These are phyloP conservation scores for Moesziomyces globuligerus DNA, from an alignment of 1,284 basidiomycete species.

Conservation along the genomic window DNA sequence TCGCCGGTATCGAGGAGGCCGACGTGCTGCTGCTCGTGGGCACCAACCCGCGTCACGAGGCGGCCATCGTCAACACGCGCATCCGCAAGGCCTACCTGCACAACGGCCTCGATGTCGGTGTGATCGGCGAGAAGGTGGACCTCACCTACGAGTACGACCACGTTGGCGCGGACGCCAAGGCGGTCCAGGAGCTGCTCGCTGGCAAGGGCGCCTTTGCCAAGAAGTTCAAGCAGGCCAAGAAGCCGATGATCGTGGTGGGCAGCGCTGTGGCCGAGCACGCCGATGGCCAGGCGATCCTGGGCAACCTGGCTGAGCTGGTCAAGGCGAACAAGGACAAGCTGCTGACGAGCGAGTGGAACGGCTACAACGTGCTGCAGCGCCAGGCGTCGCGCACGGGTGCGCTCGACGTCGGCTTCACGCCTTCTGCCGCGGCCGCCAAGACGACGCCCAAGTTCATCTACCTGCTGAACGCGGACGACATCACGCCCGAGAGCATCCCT, in stretches of 20 bases:
- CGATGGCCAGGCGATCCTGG: slow-evolving; percentile 83
- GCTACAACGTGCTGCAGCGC: slow-evolving; percentile 91
- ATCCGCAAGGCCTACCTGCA: slow-evolving; percentile 94
- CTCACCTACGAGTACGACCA: slow-evolving; percentile 93
- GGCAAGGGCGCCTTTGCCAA: slow-evolving; percentile 80
- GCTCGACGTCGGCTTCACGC: slow-evolving; percentile 92
- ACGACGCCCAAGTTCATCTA: slow-evolving; percentile 94
- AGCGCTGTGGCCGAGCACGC: slow-evolving; percentile 86
- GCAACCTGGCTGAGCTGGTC: slow-evolving; percentile 82
- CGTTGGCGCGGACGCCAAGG: slow-evolving; percentile 82
- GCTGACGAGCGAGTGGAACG: slow-evolving; percentile 91
- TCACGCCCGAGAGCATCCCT: slow-evolving; percentile 90
- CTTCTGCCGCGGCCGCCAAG: slow-evolving; percentile 79
- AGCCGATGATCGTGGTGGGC: slow-evolving; percentile 92
- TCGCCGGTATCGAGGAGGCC: slow-evolving; percentile 88
- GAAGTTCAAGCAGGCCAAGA: slow-evolving; percentile 90
- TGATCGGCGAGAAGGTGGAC: slow-evolving; percentile 91
- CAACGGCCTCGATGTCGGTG: slow-evolving; percentile 82
- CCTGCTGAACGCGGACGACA: slow-evolving; percentile 94
- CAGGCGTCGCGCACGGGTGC: slow-evolving; percentile 91
- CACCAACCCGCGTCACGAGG: slow-evolving; percentile 97
- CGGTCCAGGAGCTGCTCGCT: slow-evolving; percentile 80
- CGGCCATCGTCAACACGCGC: slow-evolving; percentile 94
- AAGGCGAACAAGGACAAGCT: slow-evolving; percentile 74
- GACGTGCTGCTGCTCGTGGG: slow-evolving; percentile 94